Evolutionary conservation across 2,329 filamentous ascomycete genomes (phyloP), one percentile per base, ranked within the genome.

Genomic region (Epichloe coenophiala): DNA sequence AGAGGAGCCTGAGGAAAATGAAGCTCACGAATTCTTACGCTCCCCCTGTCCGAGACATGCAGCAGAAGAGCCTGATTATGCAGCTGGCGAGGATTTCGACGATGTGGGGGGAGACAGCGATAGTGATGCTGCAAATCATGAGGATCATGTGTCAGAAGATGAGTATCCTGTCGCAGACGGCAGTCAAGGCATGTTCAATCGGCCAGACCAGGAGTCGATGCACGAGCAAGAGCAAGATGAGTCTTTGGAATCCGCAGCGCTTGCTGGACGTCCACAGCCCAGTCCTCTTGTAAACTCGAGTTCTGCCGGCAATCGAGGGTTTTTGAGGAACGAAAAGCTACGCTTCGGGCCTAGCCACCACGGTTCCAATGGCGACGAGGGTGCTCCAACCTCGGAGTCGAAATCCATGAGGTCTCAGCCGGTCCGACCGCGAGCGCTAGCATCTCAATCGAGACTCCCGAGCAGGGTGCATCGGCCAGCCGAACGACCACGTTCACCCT

Each of bases 241-340:
- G 13, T 27, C 42, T 8, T 2, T 33, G n/a, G 65, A 69, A 15
- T 71, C 74, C 2, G 67, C 72, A 2, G 70, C 75, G 2, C 61
- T 76, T 2, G 73, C 74, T 0, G 63, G 68, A 37, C 70, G 71
- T 2, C 73, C 68, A 15, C 73, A 71, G 45, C 56, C 75, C 45
- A 75, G 70, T 45, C 77, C 78, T 1, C 65, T 83, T 0, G 72
- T 72, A 46, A 73, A 77, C 52, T 75, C 72, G 2, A 65, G 67
- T 11, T 69, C 74, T 1, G 74, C 75, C 0, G 76, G 73, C 3
- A 80, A 80, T 56, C 55, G 68, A 55, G 62, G 69, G 36, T 53
- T 63, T 45, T 54, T 65, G 11, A 56, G 55, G 19, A 19, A 46
- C 21, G 54, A 55, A 19, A 61, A 58, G 31, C 45, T 56, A 8